These are phyloP conservation scores for Heritiera fomes DNA, from an alignment of 345 rosid genomes.

Conservation along the genomic window DNA sequence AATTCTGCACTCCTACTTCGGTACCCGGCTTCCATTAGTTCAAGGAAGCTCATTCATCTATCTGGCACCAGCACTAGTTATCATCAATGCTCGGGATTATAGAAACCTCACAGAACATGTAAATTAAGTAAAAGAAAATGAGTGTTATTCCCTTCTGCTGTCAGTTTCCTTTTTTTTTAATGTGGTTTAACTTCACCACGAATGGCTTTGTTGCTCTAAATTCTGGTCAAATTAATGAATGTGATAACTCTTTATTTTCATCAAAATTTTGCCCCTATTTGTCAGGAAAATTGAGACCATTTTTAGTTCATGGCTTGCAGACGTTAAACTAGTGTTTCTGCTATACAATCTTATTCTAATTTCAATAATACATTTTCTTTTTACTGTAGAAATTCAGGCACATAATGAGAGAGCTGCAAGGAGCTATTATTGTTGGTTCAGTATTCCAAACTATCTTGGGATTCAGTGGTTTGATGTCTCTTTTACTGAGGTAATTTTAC, in stretches of 20 bases:
- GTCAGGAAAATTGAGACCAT: neutral
- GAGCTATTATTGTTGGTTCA: slow-evolving; percentile 84
- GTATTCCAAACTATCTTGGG: slow-evolving; percentile 81
- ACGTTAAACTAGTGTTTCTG: slow-evolving; percentile 18
- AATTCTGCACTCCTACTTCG: slow-evolving; percentile 70
- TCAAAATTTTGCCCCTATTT: neutral
- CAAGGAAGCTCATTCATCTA: slow-evolving; percentile 94
- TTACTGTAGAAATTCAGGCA: slow-evolving; percentile 76
- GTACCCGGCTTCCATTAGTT: slow-evolving; percentile 93
- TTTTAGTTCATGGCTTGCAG: neutral
- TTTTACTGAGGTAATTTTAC: slow-evolving; percentile 63
- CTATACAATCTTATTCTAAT: neutral
- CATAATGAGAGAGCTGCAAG: slow-evolving; percentile 95
- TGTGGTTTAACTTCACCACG: neutral
- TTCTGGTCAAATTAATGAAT: neutral
- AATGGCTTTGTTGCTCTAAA: slow-evolving; percentile 8
- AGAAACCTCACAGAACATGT: slow-evolving; percentile 86
- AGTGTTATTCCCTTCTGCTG: neutral
- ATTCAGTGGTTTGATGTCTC: slow-evolving; percentile 76
- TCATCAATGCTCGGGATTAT: slow-evolving; percentile 69
- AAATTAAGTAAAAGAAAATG: slow-evolving; percentile 16
- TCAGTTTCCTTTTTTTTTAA: neutral
- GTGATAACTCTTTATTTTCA: neutral
- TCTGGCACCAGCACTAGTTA: slow-evolving; percentile 86
- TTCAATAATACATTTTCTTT: neutral